These are phyloP conservation scores for Nymphaea thermarum DNA, from an alignment of 164 flowering plant genomes.

Conservation along the genomic window DNA sequence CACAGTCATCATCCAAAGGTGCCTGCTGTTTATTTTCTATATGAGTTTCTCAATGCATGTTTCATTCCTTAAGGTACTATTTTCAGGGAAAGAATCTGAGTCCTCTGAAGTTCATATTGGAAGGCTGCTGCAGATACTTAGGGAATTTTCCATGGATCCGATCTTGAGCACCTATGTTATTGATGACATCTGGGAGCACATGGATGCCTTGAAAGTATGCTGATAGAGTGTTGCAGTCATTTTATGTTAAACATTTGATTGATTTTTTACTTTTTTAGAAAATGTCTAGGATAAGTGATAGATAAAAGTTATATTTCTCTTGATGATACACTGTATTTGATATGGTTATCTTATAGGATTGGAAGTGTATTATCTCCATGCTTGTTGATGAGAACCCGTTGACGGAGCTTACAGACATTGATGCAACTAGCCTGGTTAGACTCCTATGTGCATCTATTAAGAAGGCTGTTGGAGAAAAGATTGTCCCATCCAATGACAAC, in stretches of 20 bases:
- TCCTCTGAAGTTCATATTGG: slow-evolving; percentile 74
- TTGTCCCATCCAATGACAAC: slow-evolving; percentile 86
- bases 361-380: slow-evolving; percentile 91
- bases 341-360: slow-evolving; percentile 49
- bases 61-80: neutral
- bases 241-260: neutral
- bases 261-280: too few species aligned
- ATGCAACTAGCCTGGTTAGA: slow-evolving; percentile 83
- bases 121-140: slow-evolving; percentile 84
- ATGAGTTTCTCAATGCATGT: neutral
- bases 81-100: slow-evolving; percentile 45
- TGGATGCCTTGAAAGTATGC: slow-evolving; percentile 92
- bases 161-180: slow-evolving; percentile 75
- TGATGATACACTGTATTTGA: neutral
- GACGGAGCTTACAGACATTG: slow-evolving; percentile 78
- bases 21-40: neutral
- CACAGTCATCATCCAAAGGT: slow-evolving; percentile 58
- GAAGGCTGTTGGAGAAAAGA: slow-evolving; percentile 92
- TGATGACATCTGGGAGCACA: slow-evolving; percentile 97
- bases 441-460: slow-evolving; percentile 71
- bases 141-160: slow-evolving; percentile 78
- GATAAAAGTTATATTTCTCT: neutral
- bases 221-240: neutral
- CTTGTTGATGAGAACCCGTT: slow-evolving; percentile 79
- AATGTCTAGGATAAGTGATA: neutral